Conservation (phyloP, 73 alveolate species). For the Paramecium pentaurelia region DNA sequence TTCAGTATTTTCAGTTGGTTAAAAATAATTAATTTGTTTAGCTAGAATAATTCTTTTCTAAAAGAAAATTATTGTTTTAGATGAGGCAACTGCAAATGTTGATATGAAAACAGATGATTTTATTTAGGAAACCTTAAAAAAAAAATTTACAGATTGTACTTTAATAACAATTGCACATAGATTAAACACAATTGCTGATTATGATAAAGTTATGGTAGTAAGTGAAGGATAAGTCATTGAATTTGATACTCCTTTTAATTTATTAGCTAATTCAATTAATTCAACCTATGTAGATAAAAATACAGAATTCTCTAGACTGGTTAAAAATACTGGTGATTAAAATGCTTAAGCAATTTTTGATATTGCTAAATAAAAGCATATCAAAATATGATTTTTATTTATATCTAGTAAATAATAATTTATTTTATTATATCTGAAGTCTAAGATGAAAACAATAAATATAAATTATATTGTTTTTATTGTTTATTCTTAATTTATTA, state of each 20-base stretch:
- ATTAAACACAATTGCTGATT: slow-evolving; percentile 60
- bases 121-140: slow-evolving; percentile 63
- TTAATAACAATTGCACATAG: slow-evolving; percentile 78
- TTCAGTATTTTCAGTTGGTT: slow-evolving; percentile 63
- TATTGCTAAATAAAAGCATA: slow-evolving; percentile 24
- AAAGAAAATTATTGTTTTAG: slow-evolving; percentile 71
- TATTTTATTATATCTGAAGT: no score
- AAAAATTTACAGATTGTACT: slow-evolving; percentile 66
- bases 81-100: slow-evolving; percentile 78
- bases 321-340: slow-evolving; percentile 26
- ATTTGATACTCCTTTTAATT: slow-evolving; percentile 7
- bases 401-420: background rate
- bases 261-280: background rate
- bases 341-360: slow-evolving; percentile 35
- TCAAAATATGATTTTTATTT: slow-evolving; percentile 37
- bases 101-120: slow-evolving; percentile 78
- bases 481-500: no score
- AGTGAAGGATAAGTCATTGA: slow-evolving; percentile 41
- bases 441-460: no score
- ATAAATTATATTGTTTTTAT: no score
- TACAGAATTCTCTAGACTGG: slow-evolving; percentile 42
- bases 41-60: slow-evolving; percentile 73
- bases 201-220: slow-evolving; percentile 58
- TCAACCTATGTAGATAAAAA: background rate
- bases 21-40: slow-evolving; percentile 78